Percentiles rank a stretch among this genome's conserved stretches.
Conservation (phyloP, 345 rosid species). For the Nasturtium officinale region DNA sequence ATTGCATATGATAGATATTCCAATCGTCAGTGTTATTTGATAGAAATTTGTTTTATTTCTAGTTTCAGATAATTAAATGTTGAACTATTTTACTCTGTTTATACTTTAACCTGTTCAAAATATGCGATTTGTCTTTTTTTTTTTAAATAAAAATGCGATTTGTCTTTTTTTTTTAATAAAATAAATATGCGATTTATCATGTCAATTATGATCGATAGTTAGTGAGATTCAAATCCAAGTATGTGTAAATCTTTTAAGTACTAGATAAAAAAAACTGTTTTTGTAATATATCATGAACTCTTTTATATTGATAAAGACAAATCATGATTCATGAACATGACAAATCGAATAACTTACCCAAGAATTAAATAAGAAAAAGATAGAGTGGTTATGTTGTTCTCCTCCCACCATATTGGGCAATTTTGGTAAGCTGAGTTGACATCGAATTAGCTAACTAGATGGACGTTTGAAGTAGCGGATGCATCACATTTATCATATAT, state of each 20-base stretch:
- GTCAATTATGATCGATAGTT: slow-evolving; percentile 4
- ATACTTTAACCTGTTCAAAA: slow-evolving; percentile 13
- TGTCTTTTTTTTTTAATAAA: too few relatives aligned
- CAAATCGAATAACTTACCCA: slow-evolving; percentile 14
- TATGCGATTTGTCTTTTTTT: slow-evolving; percentile 14
- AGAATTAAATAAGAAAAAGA: not conserved
- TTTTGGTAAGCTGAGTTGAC: slow-evolving; percentile 35
- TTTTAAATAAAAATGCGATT: too few relatives aligned
- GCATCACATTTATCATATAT: not conserved
- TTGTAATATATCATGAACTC: slow-evolving; percentile 6
- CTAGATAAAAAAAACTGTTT: not conserved
- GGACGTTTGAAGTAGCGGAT: not conserved
- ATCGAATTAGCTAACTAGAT: slow-evolving; percentile 26
- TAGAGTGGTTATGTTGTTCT: slow-evolving; percentile 8
- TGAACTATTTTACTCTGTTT: not conserved
- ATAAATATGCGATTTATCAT: slow-evolving; percentile 6
- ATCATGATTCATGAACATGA: slow-evolving; percentile 1
- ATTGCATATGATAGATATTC: slow-evolving; percentile 21
- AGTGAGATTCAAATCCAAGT: not conserved
- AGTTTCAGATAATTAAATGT: not conserved
- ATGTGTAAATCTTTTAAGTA: not conserved
- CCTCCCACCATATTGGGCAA: slow-evolving; percentile 27
- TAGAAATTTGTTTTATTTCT: not conserved
- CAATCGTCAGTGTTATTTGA: slow-evolving; percentile 13
- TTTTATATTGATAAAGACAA: not conserved